Conservation (phyloP, 176 grass and related monocot genomes). For the Zizania latifolia region DNA sequence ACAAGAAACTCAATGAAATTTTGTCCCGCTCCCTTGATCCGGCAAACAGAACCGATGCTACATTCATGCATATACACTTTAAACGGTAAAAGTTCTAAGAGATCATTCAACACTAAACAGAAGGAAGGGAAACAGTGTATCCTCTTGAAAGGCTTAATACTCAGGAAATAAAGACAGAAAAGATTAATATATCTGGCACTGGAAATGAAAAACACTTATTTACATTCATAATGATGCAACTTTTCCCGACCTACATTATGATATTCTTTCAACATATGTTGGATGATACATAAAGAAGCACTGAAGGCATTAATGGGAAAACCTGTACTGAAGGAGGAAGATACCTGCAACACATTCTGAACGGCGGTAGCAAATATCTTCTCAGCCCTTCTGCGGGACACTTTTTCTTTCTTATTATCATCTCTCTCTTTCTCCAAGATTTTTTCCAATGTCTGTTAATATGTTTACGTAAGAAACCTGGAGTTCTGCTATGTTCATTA, state of each 20-base stretch:
- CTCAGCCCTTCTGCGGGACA: conserved; percentile 35
- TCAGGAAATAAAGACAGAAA: background rate
- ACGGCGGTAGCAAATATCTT: conserved; percentile 9
- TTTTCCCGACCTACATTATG: background rate
- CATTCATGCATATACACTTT: background rate
- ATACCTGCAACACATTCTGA: conserved; percentile 43
- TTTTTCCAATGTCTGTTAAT: conserved; percentile 77
- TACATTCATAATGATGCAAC: background rate
- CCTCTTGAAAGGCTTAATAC: background rate
- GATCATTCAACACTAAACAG: background rate
- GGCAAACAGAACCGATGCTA: background rate
- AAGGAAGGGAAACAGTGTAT: background rate
- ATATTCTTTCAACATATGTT: background rate
- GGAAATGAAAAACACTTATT: background rate
- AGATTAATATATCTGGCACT: background rate
- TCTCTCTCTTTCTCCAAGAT: conserved; percentile 79
- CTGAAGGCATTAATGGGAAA: background rate
- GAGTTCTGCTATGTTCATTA: conserved; percentile 7
- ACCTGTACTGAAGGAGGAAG: background rate
- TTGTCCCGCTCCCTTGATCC: background rate
- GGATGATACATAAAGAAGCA: background rate
- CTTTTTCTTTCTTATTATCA: conserved; percentile 59
- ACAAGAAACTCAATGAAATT: background rate
- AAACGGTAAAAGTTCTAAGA: background rate
- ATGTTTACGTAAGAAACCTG: conserved; percentile 28